phyloP scores from a whole-genome alignment of 495 filamentous ascomycete species.

The Penicillium salamii region DNA sequence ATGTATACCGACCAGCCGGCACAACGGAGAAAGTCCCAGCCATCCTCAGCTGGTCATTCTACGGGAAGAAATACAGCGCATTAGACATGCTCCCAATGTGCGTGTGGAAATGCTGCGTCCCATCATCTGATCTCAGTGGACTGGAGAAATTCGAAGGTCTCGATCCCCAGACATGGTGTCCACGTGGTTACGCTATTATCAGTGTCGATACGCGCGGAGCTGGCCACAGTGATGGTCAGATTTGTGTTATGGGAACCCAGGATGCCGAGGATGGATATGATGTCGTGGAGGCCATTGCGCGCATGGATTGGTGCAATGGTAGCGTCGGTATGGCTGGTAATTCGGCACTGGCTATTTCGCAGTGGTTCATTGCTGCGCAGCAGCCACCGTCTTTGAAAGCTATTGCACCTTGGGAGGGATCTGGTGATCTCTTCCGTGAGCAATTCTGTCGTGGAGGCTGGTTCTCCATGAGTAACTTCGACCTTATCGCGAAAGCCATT shows the following conservation, averaged over 20 bases:
- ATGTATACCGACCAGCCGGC: slow-evolving; percentile 34
- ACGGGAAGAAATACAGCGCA: slow-evolving; percentile 35
- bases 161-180: slow-evolving; percentile 41
- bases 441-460: slow-evolving; percentile 33
- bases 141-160: slow-evolving; percentile 46
- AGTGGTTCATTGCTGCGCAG: slow-evolving; percentile 40
- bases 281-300: slow-evolving; percentile 39
- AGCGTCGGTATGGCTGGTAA: slow-evolving; percentile 45
- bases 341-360: slow-evolving; percentile 33
- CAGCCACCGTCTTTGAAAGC: slow-evolving; percentile 40
- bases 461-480: slow-evolving; percentile 24
- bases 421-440: slow-evolving; percentile 43
- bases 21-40: slow-evolving; percentile 32
- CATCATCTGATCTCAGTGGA: slow-evolving; percentile 18
- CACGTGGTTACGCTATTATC: slow-evolving; percentile 42
- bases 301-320: slow-evolving; percentile 44
- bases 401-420: slow-evolving; percentile 48
- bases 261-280: slow-evolving; percentile 46
- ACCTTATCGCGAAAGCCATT: slow-evolving; percentile 29
- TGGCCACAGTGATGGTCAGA: slow-evolving; percentile 34
- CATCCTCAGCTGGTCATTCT: slow-evolving; percentile 34
- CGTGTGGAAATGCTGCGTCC: slow-evolving; percentile 25
- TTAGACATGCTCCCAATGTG: slow-evolving; percentile 25
- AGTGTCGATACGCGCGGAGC: slow-evolving; percentile 44
- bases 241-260: slow-evolving; percentile 41